Evolutionary conservation across 495 filamentous ascomycete species (phyloP), one percentile per base, ranked within the genome.

Genomic region (Podospora conica): DNA sequence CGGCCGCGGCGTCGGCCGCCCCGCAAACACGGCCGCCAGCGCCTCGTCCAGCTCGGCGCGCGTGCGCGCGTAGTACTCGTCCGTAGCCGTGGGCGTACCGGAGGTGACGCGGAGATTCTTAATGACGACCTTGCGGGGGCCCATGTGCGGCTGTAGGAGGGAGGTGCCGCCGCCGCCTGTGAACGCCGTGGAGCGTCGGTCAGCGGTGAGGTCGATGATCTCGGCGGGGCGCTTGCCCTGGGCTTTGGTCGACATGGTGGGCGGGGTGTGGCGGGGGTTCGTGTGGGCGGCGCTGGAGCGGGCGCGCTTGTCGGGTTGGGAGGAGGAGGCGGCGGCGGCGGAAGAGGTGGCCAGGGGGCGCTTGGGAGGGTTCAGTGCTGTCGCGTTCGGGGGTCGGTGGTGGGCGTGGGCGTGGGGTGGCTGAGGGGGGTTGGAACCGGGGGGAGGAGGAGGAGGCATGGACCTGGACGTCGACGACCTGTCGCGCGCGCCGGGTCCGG

Each of bases 101-200:
- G 86, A 83, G 68, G 87, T 85, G 1, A 82, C 82, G 29, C 89
- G 86, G 66, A 96, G 82, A 71, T 96, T 97, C 83, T 95, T 96
- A 61, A 98, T 88, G 1, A 89, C 83, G 11, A 98, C 83, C 77
- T 88, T 93, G 79, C 90, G 92, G n/a, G 90, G 82, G 22, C 90
- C 90, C 5, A 75, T 75, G 65, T 85, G 82, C 9, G 85, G 81
- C 68, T 86, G 81, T 66, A 87, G 81, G 66, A 74, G 76, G 18
- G 75, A 65, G 3, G 58, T 60, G 61, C 69, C 62, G 58, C 58
- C 66, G 65, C 31, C 25, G 6, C 64, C 20, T 57, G 65, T 33
- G 29, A n/a, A n/a, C n/a, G 57, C n/a, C 21, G 22, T 12, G 10
- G 1, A 11, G 57, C 20, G 28, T 21, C 4, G 22, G n/a, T 27